Percentiles rank a stretch among this genome's conserved stretches.
These are phyloP conservation scores for Alternaria conjuncta DNA, from an alignment of 2,329 filamentous ascomycete species.

Conservation along the genomic window DNA sequence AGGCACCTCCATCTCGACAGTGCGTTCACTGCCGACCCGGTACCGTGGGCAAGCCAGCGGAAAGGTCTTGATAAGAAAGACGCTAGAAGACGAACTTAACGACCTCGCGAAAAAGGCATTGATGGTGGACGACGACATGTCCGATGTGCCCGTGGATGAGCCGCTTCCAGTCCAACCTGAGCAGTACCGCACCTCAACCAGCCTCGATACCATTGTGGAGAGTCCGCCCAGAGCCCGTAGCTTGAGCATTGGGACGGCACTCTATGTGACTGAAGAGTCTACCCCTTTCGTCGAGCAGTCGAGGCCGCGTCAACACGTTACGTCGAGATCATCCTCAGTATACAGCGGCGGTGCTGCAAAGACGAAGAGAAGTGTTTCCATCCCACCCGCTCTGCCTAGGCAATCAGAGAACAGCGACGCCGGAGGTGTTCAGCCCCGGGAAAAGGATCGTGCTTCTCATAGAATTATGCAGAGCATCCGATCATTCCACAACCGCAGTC, in stretches of 20 bases:
- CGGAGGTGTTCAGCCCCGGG: background rate
- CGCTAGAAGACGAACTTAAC: fast-evolving
- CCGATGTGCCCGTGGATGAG: background rate
- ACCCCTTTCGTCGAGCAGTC: background rate
- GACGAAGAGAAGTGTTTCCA: background rate
- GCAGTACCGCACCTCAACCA: background rate
- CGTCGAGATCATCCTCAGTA: background rate
- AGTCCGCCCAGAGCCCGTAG: too few species aligned
- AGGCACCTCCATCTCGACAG: background rate
- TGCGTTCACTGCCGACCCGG: background rate
- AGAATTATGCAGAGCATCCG: background rate
- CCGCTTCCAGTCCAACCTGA: background rate
- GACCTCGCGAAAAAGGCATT: background rate
- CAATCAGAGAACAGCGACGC: background rate
- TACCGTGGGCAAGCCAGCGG: background rate
- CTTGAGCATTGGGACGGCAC: background rate
- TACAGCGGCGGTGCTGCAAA: background rate
- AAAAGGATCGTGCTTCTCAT: background rate
- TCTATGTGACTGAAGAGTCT: background rate
- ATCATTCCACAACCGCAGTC: background rate
- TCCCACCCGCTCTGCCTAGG: background rate
- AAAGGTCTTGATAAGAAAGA: background rate
- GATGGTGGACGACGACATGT: background rate
- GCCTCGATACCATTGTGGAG: background rate
- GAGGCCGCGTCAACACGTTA: background rate